Percentiles rank a stretch among this genome's conserved stretches.
Conservation (phyloP, 2,329 filamentous ascomycete species). For the Monilinia laxa region DNA sequence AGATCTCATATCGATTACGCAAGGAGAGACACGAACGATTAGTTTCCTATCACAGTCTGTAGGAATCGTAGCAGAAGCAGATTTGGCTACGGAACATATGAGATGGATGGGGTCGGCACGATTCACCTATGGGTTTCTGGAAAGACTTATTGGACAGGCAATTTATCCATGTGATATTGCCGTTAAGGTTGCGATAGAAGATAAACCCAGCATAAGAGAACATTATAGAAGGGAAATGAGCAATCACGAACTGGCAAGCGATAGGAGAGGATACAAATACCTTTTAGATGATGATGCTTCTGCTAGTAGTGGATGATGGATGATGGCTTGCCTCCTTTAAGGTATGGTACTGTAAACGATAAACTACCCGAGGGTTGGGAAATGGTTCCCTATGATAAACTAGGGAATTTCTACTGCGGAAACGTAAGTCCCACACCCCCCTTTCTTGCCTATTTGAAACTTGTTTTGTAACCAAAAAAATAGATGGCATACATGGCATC, state of each 20-base stretch:
- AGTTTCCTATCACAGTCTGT: conserved; percentile 91
- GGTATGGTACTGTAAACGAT: conserved; percentile 78
- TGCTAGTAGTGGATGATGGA: conserved; percentile 37
- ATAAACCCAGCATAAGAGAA: conserved; percentile 71
- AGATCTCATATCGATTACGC: conserved; percentile 85
- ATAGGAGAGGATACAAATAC: conserved; percentile 37
- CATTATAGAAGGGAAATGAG: conserved; percentile 60
- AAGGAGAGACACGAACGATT: conserved; percentile 69
- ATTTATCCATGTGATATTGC: conserved; percentile 88
- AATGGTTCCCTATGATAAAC: conserved; percentile 67
- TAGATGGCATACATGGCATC: conserved; percentile 89
- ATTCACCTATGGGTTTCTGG: conserved; percentile 83
- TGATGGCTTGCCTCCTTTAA: conserved; percentile 66
- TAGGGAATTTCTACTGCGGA: conserved; percentile 92
- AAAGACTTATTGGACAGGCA: conserved; percentile 71
- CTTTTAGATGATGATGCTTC: conserved; percentile 40
- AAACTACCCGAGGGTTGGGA: conserved; percentile 77
- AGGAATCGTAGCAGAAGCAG: conserved; percentile 85
- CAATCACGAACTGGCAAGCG: conserved; percentile 35
- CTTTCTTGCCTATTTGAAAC: too few relatives aligned
- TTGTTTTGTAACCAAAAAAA: not conserved
- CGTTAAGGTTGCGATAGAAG: conserved; percentile 75
- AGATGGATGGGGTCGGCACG: conserved; percentile 88
- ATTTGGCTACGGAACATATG: conserved; percentile 85
- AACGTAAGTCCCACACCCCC: conserved; percentile 59